Percentiles rank a stretch among this genome's conserved stretches.
Evolutionary conservation across 495 filamentous ascomycete genomes (phyloP).

Genomic region (Penicillium coprophilum): DNA sequence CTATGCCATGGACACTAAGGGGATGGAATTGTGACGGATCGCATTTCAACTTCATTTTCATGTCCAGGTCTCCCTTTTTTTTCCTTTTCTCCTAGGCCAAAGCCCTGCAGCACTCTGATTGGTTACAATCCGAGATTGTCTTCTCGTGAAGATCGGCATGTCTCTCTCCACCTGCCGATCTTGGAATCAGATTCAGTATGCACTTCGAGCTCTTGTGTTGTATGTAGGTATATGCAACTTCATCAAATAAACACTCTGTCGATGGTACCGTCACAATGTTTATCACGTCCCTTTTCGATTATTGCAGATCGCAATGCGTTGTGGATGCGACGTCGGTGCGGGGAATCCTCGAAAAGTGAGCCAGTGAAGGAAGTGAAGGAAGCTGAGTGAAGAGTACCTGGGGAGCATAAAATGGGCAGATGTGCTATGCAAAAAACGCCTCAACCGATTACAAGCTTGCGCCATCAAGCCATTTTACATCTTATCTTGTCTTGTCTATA

Average conservation of each 20-base stretch:
- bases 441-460: background rate
- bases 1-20: background rate
- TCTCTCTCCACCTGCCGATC: background rate
- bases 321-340: slow-evolving; percentile 20
- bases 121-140: background rate
- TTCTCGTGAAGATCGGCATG: background rate
- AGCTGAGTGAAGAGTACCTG: background rate
- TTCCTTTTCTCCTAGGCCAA: background rate
- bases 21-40: slow-evolving; percentile 3
- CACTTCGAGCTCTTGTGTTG: background rate
- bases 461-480: background rate
- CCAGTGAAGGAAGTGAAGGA: background rate
- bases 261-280: slow-evolving; percentile 23
- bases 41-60: too few species aligned
- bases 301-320: slow-evolving; percentile 11
- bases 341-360: slow-evolving; percentile 14
- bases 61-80: background rate
- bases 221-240: background rate
- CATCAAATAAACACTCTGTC: slow-evolving; percentile 7
- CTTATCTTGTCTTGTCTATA: background rate
- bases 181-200: background rate
- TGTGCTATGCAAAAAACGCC: background rate
- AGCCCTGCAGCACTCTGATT: background rate
- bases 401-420: background rate
- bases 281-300: slow-evolving; percentile 20